A percentile compares a stretch with the other conserved stretches of the same genome.
These are phyloP conservation scores for Margaritispora aquatica DNA, from an alignment of 495 filamentous ascomycete genomes.

Conservation along the genomic window DNA sequence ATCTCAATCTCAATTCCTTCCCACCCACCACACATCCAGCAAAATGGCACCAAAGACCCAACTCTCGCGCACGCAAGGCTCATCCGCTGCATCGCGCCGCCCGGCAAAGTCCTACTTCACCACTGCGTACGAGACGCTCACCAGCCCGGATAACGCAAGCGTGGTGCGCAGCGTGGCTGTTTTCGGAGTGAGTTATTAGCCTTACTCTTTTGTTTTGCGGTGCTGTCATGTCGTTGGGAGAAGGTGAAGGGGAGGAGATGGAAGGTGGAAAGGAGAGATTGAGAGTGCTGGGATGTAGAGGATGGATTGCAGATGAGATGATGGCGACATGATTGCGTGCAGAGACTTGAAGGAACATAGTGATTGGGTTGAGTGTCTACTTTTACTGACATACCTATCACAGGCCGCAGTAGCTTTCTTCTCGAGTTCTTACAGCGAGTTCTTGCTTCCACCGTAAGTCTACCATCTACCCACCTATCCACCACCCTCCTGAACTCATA, in stretches of 20 bases:
- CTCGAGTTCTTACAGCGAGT: conserved; percentile 66
- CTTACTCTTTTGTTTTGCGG: neutral
- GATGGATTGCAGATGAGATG: too few species aligned
- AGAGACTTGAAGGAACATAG: neutral
- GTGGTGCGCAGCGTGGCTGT: conserved; percentile 66
- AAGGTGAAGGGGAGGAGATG: neutral
- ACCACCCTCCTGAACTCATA: conserved; percentile 21
- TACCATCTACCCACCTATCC: neutral
- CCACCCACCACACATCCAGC: neutral
- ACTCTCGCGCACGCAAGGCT: conserved; percentile 20
- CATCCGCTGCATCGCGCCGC: conserved; percentile 19
- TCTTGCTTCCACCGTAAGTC: conserved; percentile 66
- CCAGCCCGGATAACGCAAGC: conserved; percentile 65
- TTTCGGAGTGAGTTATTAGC: conserved; percentile 58
- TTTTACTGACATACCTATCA: conserved; percentile 9
- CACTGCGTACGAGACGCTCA: conserved; percentile 55
- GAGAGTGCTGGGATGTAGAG: too few species aligned
- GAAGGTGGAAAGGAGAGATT: neutral
- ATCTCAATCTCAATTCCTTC: neutral
- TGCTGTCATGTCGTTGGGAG: neutral
- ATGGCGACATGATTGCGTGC: neutral
- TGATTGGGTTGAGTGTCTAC: neutral
- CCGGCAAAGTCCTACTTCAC: conserved; percentile 42
- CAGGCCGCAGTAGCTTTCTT: conserved; percentile 71
- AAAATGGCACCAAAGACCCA: conserved; percentile 24